Percentiles rank a stretch among this genome's conserved stretches.
These are phyloP conservation scores for Fusarium abutilonis DNA, from an alignment of 2,329 filamentous ascomycete species.

Conservation along the genomic window DNA sequence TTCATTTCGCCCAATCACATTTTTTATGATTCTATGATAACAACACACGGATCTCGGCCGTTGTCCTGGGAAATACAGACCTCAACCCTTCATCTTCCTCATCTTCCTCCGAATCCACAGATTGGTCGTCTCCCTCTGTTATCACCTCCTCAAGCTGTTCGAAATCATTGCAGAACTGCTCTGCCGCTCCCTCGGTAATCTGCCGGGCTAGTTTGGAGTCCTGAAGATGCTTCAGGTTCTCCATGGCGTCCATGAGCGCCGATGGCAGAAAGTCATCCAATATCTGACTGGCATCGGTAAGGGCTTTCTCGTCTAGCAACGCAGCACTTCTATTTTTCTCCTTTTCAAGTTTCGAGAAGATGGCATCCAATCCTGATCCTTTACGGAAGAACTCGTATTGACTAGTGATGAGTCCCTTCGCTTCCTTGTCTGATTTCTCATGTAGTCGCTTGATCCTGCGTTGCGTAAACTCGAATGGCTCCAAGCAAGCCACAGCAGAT, in stretches of 20 bases:
- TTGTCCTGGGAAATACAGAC: slow-evolving; percentile 66
- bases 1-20: not conserved
- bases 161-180: slow-evolving; percentile 87
- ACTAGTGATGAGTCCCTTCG: slow-evolving; percentile 68
- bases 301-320: slow-evolving; percentile 59
- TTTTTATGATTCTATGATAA: slow-evolving; percentile 55
- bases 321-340: slow-evolving; percentile 48
- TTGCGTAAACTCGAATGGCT: slow-evolving; percentile 71
- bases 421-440: slow-evolving; percentile 63
- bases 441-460: slow-evolving; percentile 65
- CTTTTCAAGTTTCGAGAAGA: slow-evolving; percentile 67
- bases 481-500: slow-evolving; percentile 65
- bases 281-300: slow-evolving; percentile 76
- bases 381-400: slow-evolving; percentile 79
- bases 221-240: slow-evolving; percentile 78
- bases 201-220: slow-evolving; percentile 76
- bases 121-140: slow-evolving; percentile 56
- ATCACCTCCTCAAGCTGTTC: slow-evolving; percentile 66
- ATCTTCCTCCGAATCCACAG: slow-evolving; percentile 34
- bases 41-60: slow-evolving; percentile 68
- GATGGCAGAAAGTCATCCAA: slow-evolving; percentile 93
- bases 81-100: slow-evolving; percentile 46
- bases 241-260: slow-evolving; percentile 89
- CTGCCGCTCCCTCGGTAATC: slow-evolving; percentile 84
- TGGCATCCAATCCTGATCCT: slow-evolving; percentile 75